Evolutionary conservation across 139 green algal species (phyloP).

Genomic region (Chlamydomonas asymmetrica): DNA sequence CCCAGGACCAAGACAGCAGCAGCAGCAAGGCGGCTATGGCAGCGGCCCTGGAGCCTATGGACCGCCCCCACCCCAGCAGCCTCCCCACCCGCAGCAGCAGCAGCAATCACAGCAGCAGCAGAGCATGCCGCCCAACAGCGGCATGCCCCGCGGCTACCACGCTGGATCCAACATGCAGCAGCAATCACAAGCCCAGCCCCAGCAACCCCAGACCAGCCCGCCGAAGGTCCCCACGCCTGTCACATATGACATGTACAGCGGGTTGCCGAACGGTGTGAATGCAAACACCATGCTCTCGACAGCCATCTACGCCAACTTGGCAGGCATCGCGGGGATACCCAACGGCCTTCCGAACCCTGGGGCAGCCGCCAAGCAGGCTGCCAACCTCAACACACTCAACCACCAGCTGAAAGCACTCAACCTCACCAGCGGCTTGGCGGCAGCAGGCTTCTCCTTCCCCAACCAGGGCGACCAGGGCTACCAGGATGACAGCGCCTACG

Average conservation of each 20-base stretch:
- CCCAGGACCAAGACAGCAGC: background rate
- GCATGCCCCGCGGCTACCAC: no score
- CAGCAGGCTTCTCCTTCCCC: conserved; percentile 17
- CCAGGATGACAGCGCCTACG: conserved; percentile 19
- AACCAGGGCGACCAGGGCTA: conserved; percentile 17
- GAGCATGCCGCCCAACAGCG: background rate
- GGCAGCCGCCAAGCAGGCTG: conserved; percentile 9
- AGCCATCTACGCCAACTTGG: conserved; percentile 2
- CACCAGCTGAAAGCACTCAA: conserved; percentile 39
- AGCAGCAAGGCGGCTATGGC: background rate
- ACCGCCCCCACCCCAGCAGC: background rate
- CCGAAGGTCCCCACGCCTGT: conserved; percentile 6
- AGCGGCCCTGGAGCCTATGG: background rate
- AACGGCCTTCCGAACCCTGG: conserved; percentile 28
- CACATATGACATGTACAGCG: conserved; percentile 18
- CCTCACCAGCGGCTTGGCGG: conserved; percentile 18
- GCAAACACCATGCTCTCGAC: conserved; percentile 18
- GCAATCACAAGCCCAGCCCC: background rate
- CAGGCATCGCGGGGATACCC: conserved; percentile 16
- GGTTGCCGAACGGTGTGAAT: conserved; percentile 20
- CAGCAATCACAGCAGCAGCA: conserved; percentile 8
- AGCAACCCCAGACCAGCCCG: background rate
- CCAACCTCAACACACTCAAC: conserved; percentile 31
- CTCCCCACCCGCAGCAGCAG: background rate
- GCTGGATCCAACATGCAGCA: no score